A percentile compares a stretch with the other conserved stretches of the same genome.
Conservation (phyloP, 225 moss, liverwort and hornwort species). For the Climacium dendroides region DNA sequence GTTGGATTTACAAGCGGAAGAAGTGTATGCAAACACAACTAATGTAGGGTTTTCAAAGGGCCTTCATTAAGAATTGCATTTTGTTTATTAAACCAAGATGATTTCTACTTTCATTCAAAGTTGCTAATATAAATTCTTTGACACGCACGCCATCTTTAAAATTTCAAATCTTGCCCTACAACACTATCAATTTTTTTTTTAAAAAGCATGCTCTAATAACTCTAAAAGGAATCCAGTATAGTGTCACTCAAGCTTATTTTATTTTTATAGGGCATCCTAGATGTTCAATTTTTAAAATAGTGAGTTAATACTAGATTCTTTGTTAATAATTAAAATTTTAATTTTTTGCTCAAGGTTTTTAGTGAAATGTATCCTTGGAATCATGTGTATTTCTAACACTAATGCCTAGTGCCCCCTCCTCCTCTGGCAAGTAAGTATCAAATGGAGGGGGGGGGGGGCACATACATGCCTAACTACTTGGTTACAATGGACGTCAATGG, state of each 20-base stretch:
- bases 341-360: background rate
- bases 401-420: rapidly evolving
- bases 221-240: background rate
- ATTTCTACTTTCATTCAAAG: background rate
- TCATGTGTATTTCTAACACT: background rate
- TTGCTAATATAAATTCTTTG: background rate
- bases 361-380: background rate
- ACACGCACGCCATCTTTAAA: rapidly evolving
- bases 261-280: background rate
- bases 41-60: background rate
- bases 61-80: rapidly evolving
- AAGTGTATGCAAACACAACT: rapidly evolving
- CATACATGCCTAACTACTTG: background rate
- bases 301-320: background rate
- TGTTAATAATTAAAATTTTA: too few relatives aligned
- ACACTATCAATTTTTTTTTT: rapidly evolving
- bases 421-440: background rate
- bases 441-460: rapidly evolving
- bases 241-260: background rate
- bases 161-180: background rate
- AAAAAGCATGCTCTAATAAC: background rate
- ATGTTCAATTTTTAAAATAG: background rate
- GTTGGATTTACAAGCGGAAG: background rate
- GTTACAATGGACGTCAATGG: too few relatives aligned
- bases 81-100: background rate